These are phyloP conservation scores for Diplotaxis tenuifolia DNA, from an alignment of 345 rosid genomes.

Conservation along the genomic window DNA sequence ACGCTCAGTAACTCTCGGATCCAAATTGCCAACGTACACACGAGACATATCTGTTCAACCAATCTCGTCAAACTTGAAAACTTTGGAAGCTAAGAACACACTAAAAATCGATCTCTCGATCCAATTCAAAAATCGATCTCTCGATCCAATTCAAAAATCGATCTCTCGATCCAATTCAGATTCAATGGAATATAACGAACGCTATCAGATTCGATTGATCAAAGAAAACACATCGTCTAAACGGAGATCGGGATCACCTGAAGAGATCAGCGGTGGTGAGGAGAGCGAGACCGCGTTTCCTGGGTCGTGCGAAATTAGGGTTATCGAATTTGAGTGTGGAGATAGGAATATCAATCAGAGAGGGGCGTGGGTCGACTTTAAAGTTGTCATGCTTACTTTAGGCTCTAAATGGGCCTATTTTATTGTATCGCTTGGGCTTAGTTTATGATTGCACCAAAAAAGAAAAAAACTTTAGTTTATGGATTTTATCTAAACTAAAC, in stretches of 20 bases:
- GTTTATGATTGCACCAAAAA: no score
- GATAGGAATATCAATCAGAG: not conserved
- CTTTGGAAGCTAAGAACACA: not conserved
- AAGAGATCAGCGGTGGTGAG: not conserved
- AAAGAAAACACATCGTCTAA: no score
- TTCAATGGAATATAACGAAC: no score
- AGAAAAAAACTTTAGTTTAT: no score
- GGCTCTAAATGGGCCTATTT: not conserved
- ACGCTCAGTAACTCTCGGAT: conserved; percentile 69
- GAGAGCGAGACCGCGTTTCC: conserved; percentile 10
- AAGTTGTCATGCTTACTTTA: not conserved
- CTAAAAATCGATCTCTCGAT: not conserved
- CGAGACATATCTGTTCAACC: conserved; percentile 57
- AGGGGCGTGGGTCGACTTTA: not conserved
- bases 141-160: not conserved
- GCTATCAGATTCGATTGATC: no score
- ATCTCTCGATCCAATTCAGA: not conserved
- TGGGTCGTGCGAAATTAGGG: conserved; percentile 23
- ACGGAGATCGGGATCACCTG: conserved; percentile 9
- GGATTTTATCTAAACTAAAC: no score
- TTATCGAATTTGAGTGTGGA: conserved; percentile 7
- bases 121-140: not conserved
- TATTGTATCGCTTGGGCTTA: no score
- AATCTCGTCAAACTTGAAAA: conserved; percentile 21
- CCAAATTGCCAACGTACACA: conserved; percentile 79